phyloP scores from a whole-genome alignment of 352 stramenopile genomes.

The Phytophthora cryptogea region DNA sequence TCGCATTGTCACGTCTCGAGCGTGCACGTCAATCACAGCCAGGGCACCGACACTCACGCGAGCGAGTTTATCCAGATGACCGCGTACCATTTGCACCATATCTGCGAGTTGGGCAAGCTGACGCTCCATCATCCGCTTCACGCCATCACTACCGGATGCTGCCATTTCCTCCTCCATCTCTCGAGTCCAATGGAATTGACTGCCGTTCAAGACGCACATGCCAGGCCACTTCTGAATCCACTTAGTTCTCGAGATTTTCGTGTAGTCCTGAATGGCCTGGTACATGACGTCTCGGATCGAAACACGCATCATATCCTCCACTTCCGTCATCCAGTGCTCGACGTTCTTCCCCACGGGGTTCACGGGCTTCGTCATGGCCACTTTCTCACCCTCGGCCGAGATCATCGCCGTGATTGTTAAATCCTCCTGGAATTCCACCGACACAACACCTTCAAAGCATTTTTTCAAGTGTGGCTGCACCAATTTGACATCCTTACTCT shows the following conservation, averaged over 20 bases:
- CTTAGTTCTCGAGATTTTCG: conserved; percentile 85
- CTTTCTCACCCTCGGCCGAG: conserved; percentile 89
- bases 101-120: conserved; percentile 92
- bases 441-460: conserved; percentile 95
- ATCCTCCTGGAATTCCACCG: conserved; percentile 92
- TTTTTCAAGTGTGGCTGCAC: conserved; percentile 96
- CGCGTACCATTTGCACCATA: conserved; percentile 94
- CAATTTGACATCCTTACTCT: conserved; percentile 95
- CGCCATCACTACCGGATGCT: conserved; percentile 77
- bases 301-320: conserved; percentile 92
- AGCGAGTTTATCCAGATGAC: conserved; percentile 88
- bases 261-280: conserved; percentile 92
- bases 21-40: conserved; percentile 96
- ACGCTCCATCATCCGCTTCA: conserved; percentile 91
- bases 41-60: conserved; percentile 93
- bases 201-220: conserved; percentile 95
- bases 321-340: conserved; percentile 96
- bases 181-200: conserved; percentile 95
- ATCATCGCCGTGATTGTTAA: conserved; percentile 93
- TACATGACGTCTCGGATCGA: conserved; percentile 93
- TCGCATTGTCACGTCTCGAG: conserved; percentile 91
- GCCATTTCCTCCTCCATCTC: conserved; percentile 93
- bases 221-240: conserved; percentile 96
- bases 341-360: conserved; percentile 95
- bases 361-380: conserved; percentile 82